Conservation (phyloP, 73 alveolate genomes). For the Symbiodinium natans region DNA sequence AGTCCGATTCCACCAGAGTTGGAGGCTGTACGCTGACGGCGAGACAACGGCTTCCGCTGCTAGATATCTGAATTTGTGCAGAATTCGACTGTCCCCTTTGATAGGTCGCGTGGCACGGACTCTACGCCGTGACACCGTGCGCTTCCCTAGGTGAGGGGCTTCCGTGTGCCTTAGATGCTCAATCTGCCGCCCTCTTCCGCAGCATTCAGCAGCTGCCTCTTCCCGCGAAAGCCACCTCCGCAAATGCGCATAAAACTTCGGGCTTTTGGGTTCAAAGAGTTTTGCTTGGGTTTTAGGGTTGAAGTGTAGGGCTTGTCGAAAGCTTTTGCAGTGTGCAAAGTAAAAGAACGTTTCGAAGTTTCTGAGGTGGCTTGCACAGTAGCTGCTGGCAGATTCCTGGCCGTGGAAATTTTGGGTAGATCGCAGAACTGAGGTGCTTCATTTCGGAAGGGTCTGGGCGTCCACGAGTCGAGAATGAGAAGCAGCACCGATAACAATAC, state of each 20-base stretch:
- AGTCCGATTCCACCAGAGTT: background rate
- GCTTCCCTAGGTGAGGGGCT: background rate
- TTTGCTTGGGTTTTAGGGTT: no score
- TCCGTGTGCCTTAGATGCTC: background rate
- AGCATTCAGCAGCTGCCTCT: background rate
- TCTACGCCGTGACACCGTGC: background rate
- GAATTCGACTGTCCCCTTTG: background rate
- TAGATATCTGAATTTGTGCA: background rate
- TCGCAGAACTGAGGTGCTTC: background rate
- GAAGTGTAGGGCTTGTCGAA: no score
- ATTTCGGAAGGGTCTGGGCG: background rate
- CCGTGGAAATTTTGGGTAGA: background rate
- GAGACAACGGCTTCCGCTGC: background rate
- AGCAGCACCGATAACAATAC: no score
- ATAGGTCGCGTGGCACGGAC: background rate
- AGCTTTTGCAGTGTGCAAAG: no score
- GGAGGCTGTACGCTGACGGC: background rate
- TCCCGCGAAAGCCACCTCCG: background rate
- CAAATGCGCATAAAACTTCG: background rate
- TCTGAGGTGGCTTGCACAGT: background rate
- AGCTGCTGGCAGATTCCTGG: background rate
- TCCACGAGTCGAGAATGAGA: background rate
- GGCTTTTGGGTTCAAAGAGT: no score
- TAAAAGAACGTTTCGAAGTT: background rate
- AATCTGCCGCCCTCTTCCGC: background rate